Evolutionary conservation across 345 rosid species (phyloP), one percentile per base, ranked within the genome.

Genomic region (Camelina hispida): DNA sequence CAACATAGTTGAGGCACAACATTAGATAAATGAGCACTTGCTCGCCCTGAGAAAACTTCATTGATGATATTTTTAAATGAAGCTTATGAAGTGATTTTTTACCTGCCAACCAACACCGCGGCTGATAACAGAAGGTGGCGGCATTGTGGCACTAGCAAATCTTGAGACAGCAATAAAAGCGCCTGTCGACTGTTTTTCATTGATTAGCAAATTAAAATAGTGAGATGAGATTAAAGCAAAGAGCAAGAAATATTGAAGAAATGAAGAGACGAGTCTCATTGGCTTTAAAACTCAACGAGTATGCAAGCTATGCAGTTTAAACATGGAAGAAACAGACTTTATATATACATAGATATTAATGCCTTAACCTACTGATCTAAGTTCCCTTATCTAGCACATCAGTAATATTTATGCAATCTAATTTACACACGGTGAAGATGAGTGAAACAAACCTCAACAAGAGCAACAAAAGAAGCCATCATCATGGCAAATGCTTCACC

Each of bases 51-150:
- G 37, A 50, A 42, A 50, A 47, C n/a, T 14, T 32, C 30, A 43
- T 42, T 13, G 22, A 18, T 17, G 55, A 28, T 52, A 66, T 15
- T 50, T 48, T n/a, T n/a, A n/a, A n/a, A n/a, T n/a, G n/a, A n/a
- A n/a, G n/a, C n/a, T n/a, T n/a, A n/a, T n/a, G 37, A 56, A 44
- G 53, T 7, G 65, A 62, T 48, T 46, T 2, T 55, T 78, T 83
- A 95, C 99, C 98, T 95, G 99, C 99, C 99, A 95, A 69, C 98
- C 99, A 74, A 89, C 81, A 64, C 99, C 98, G 35, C 99, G 98
- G 77, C 99, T 92, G 66, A 95, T 83, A 81, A 95, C 84, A 68
- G 99, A 90, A 42, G 96, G 96, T 46, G 99, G 99, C 57, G 90
- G 62, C 64, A 83, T 96, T 58, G 99, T 92, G 17, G 99, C 99